Percentiles rank a stretch among this genome's conserved stretches.
Evolutionary conservation across 257 asterid genomes (phyloP).

Genomic region (Fraxinus americana): DNA sequence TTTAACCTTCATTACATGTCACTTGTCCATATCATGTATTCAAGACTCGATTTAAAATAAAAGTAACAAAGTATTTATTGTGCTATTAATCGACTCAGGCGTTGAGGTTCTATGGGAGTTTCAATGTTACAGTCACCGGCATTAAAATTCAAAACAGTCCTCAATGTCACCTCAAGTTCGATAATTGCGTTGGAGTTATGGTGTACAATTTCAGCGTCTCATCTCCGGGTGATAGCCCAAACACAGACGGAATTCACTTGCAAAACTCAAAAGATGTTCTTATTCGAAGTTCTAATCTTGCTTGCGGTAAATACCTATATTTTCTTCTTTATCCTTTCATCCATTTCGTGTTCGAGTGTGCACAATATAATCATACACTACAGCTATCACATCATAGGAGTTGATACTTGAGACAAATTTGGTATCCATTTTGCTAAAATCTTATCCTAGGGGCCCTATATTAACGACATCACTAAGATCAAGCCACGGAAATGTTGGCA

Average conservation of each 20-base stretch:
- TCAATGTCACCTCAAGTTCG: slow-evolving; percentile 86
- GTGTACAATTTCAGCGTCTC: slow-evolving; percentile 64
- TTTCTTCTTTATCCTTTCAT: not conserved
- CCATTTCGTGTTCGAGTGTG: not conserved
- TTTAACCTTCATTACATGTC: not conserved
- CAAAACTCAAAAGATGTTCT: slow-evolving; percentile 85
- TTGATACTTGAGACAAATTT: slow-evolving; percentile 24
- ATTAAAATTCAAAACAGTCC: slow-evolving; percentile 77
- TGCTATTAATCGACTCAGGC: slow-evolving; percentile 50
- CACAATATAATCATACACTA: no score
- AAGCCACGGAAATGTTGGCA: slow-evolving; percentile 29
- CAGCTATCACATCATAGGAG: not conserved
- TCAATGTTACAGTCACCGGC: slow-evolving; percentile 79
- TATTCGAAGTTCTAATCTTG: slow-evolving; percentile 61
- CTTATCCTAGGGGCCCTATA: slow-evolving; percentile 39
- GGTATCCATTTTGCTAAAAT: slow-evolving; percentile 29
- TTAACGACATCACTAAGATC: slow-evolving; percentile 28
- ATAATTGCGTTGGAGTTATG: slow-evolving; percentile 71
- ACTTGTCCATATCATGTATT: not conserved
- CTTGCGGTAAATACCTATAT: slow-evolving; percentile 62
- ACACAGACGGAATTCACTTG: slow-evolving; percentile 91
- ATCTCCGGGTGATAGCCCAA: slow-evolving; percentile 92
- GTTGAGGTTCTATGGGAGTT: slow-evolving; percentile 81
- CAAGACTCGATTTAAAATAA: not conserved
- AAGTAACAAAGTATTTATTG: not conserved